A percentile compares a stretch with the other conserved stretches of the same genome.
phyloP scores from a whole-genome alignment of 768 basidiomycete genomes.

The Leccinum disarticulatum region DNA sequence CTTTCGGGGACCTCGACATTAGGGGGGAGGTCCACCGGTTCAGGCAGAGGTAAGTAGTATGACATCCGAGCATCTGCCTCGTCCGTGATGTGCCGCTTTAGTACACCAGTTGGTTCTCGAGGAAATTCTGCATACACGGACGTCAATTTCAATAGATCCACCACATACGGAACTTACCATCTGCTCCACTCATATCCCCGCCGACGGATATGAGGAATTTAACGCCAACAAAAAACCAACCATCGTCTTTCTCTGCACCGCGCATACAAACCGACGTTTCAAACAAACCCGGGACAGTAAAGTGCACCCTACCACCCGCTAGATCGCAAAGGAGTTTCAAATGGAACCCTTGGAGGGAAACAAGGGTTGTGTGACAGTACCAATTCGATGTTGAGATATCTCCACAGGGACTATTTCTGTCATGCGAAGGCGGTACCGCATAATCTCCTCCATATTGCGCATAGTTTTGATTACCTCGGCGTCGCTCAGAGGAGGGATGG shows the following conservation, averaged over 20 bases:
- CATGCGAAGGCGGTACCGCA: conserved; percentile 77
- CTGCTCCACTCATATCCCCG: conserved; percentile 68
- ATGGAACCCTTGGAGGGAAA: conserved; percentile 10
- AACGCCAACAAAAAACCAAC: conserved; percentile 84
- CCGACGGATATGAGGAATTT: conserved; percentile 74
- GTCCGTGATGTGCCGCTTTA: conserved; percentile 67
- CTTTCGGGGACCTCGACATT: conserved; percentile 42
- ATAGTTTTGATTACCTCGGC: conserved; percentile 64
- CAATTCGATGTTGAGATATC: conserved; percentile 70
- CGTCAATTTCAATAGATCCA: not conserved
- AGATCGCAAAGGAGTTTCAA: conserved; percentile 22
- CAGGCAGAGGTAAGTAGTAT: conserved; percentile 55
- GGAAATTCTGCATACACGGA: conserved; percentile 60
- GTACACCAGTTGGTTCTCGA: conserved; percentile 56
- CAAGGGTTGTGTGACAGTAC: conserved; percentile 37
- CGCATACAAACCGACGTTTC: conserved; percentile 71
- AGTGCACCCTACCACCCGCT: conserved; percentile 81
- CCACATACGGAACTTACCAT: conserved; percentile 45
- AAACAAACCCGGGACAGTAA: conserved; percentile 71
- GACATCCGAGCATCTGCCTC: conserved; percentile 71
- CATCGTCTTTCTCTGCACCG: conserved; percentile 65
- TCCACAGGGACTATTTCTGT: conserved; percentile 80
- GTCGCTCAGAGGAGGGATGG: conserved; percentile 65
- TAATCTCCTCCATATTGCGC: conserved; percentile 69
- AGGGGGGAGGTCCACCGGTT: conserved; percentile 41